A percentile compares a stretch with the other conserved stretches of the same genome.
phyloP scores from a whole-genome alignment of 1,284 basidiomycete species.

The Sporisorium reilianum region DNA sequence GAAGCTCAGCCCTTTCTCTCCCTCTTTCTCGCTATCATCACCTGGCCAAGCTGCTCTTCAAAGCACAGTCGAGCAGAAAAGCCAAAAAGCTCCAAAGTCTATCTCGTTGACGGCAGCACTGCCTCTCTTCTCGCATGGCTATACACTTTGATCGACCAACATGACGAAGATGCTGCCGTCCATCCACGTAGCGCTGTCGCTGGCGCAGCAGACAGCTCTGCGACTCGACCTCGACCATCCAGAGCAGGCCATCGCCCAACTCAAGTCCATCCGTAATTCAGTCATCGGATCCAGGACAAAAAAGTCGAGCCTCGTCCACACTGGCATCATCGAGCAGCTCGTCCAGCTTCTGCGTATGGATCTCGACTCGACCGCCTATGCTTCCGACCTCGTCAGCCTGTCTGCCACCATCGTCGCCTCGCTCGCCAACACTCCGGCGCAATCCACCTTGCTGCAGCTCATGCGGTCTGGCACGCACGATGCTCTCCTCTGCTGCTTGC shows the following conservation, averaged over 20 bases:
- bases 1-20: not conserved
- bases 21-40: not conserved
- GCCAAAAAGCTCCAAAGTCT: no score
- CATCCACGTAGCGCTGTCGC: constrained; percentile 8
- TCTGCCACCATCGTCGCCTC: constrained; percentile 50
- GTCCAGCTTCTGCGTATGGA: constrained; percentile 44
- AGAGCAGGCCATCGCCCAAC: constrained; percentile 33
- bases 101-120: not conserved
- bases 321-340: constrained; percentile 40
- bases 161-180: constrained; percentile 35
- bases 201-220: constrained; percentile 7
- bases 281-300: constrained; percentile 54
- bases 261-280: constrained; percentile 50
- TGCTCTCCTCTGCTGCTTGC: constrained; percentile 42
- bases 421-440: constrained; percentile 49
- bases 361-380: constrained; percentile 22
- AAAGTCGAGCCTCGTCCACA: constrained; percentile 48
- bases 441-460: constrained; percentile 43
- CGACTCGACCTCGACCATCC: constrained; percentile 40
- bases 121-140: not conserved
- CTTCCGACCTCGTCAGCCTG: constrained; percentile 42
- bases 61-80: not conserved
- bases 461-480: constrained; percentile 42
- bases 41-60: no score
- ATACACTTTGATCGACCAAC: not conserved